Evolutionary conservation across 2,329 filamentous ascomycete genomes (phyloP), one percentile per base, ranked within the genome.

Genomic region (Trichoderma oligosporum): DNA sequence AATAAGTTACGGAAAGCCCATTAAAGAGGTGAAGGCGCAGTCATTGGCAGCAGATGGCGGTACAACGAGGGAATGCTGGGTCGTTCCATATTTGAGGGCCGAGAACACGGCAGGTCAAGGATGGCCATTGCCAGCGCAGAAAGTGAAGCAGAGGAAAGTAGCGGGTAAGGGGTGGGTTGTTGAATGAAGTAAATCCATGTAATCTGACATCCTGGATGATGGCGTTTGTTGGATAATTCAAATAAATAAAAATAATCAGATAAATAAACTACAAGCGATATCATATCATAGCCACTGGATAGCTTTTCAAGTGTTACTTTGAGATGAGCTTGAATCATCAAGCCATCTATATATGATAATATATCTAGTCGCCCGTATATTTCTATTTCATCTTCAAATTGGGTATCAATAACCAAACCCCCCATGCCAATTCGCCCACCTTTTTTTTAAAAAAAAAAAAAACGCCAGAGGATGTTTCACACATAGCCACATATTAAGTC

Each of bases 61-160:
- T 22, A 75, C 68, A 59, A 74, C 74, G 61, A 81, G 92, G 47
- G 87, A 94, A 72, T 91, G 88, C 65, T 95, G 89, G 83, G 88
- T 96, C 2, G 83, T 93, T 62, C 87, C 92, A 46, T 87, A 86
- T 63, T 69, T 97, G 62, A 76, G 85, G 51, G 86, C 88, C 0
- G 88, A 91, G 66, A 83, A 79, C 0, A 78, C 72, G 0, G 85
- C 83, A 0, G 83, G 83, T 0, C 78, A 85, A 64, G 90, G 91
- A 0, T 97, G 92, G 92, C 88, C 89, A 11, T 71, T 99, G 69
- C 88, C 89, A 3, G 86, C 88, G n/a, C 86, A 85, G 73, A 95
- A 89, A 75, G 87, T 97, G 39, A 79, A 84, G 65, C 93, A 97
- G 75, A 85, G 75, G 72, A 91, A 87, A 73, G 82, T 90, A 59